Conservation (phyloP, 2,329 filamentous ascomycete genomes). For the Tolypocladium paradoxum region DNA sequence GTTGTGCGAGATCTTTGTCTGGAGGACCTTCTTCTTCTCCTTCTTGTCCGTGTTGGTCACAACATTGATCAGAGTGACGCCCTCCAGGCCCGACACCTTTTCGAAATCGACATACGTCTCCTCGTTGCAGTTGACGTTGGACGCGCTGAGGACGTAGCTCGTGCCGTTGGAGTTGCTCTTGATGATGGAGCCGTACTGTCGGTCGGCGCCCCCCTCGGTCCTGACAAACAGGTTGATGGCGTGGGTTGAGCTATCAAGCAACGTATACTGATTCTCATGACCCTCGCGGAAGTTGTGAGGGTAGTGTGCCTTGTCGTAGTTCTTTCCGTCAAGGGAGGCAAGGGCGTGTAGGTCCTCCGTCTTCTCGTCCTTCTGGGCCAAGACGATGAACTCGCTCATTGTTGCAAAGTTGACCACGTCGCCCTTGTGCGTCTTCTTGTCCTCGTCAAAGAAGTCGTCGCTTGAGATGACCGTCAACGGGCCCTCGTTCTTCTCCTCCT, state of each 20-base stretch:
- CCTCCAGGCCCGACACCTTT: slow-evolving; percentile 86
- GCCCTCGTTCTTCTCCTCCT: slow-evolving; percentile 49
- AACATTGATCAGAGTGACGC: slow-evolving; percentile 77
- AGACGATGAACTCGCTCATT: slow-evolving; percentile 93
- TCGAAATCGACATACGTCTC: slow-evolving; percentile 86
- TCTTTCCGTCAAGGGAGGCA: slow-evolving; percentile 73
- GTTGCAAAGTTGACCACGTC: slow-evolving; percentile 74
- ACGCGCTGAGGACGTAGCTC: slow-evolving; percentile 76
- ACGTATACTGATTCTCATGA: slow-evolving; percentile 77
- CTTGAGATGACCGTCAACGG: slow-evolving; percentile 64
- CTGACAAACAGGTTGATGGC: slow-evolving; percentile 91
- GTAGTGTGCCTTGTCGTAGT: slow-evolving; percentile 76
- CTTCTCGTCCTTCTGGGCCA: slow-evolving; percentile 64
- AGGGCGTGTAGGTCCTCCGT: slow-evolving; percentile 62
- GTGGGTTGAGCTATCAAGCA: slow-evolving; percentile 89
- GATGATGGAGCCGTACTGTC: slow-evolving; percentile 74
- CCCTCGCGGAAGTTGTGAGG: slow-evolving; percentile 73
- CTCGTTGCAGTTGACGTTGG: slow-evolving; percentile 70
- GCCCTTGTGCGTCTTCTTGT: slow-evolving; percentile 41
- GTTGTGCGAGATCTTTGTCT: slow-evolving; percentile 91
- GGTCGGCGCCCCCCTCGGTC: slow-evolving; percentile 53
- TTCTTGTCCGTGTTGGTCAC: slow-evolving; percentile 63
- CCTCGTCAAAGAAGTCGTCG: slow-evolving; percentile 63
- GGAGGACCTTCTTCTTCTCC: slow-evolving; percentile 75
- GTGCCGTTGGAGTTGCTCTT: slow-evolving; percentile 99